Evolutionary conservation across 345 rosid species (phyloP), one percentile per base, ranked within the genome.

Genomic region (Heritiera littoralis): DNA sequence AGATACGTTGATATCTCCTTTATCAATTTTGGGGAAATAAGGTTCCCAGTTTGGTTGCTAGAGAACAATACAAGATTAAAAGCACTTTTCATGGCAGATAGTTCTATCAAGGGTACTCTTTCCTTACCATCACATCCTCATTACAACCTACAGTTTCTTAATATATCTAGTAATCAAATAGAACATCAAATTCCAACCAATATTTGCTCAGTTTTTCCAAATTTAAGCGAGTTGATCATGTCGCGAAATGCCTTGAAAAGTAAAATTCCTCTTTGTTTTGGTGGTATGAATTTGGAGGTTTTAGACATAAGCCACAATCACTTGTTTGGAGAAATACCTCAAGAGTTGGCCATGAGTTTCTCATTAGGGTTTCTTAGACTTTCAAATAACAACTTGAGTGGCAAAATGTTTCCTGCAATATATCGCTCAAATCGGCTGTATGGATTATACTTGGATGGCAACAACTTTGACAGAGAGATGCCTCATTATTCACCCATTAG

Each of bases 381-480:
- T 38, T 82, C 84, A 35, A 55, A 80, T 6, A 82, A 85, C 58
- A 71, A 13, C 38, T 80, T 85, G 75, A 66, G 43, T 1, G 87
- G 87, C 5, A 56, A 72, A 3, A 14, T 58, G 40, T 71, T n/a
- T 55, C 84, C 58, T 38, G 30, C n/a, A 70, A 1, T 43, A 0
- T 41, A 11, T 10, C 1, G n/a, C 5, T 40, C 12, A 41, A 18
- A 28, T 55, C 32, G 41, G 41, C 30, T 72, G 52, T 0, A 0
- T 0, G 17, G 6, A 9, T 56, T 72, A 43, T 65, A 7, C 55
- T 61, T 64, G 84, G 81, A 63, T 5, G 30, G 56, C 35, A 79
- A 72, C 46, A 17, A 46, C 28, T 56, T 35, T 35, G 58, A 0
- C 7, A 78, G 67, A 69, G 38, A 55, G 6, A 68, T 74, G 23